These are phyloP conservation scores for Thermoascus crustaceus DNA, from an alignment of 2,329 filamentous ascomycete species.

Conservation along the genomic window DNA sequence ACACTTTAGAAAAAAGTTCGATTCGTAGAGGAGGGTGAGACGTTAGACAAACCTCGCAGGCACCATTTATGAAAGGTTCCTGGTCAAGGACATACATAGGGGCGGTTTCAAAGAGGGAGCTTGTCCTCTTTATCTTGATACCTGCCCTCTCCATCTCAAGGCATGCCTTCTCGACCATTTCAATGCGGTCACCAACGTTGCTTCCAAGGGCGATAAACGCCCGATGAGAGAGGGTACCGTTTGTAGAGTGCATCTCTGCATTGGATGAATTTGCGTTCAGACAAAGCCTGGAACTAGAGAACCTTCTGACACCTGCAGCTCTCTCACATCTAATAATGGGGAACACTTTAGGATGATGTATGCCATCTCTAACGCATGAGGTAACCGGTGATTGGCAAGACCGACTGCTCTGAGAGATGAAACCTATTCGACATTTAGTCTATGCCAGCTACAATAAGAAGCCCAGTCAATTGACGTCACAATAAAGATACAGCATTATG, in stretches of 20 bases:
- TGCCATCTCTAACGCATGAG: not conserved
- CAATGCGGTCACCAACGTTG: constrained; percentile 79
- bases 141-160: constrained; percentile 63
- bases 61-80: constrained; percentile 81
- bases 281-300: constrained; percentile 4
- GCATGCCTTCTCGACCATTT: constrained; percentile 78
- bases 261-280: constrained; percentile 6
- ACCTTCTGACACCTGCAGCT: constrained; percentile 4
- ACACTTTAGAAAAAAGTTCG: constrained; percentile 3
- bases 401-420: not conserved
- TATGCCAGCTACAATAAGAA: too few species aligned
- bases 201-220: constrained; percentile 87
- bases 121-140: constrained; percentile 70
- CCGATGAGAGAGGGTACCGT: constrained; percentile 21
- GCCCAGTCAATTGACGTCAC: too few species aligned
- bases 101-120: constrained; percentile 85
- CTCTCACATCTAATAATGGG: too few species aligned
- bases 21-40: constrained; percentile 2
- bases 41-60: constrained; percentile 63
- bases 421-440: not conserved
- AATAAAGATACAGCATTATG: too few species aligned
- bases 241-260: constrained; percentile 13
- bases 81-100: constrained; percentile 96
- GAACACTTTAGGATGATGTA: not conserved
- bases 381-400: not conserved